Evolutionary conservation across 106 monocot species (phyloP), one percentile per base, ranked within the genome.

Genomic region (Xerophyta viscosa): DNA sequence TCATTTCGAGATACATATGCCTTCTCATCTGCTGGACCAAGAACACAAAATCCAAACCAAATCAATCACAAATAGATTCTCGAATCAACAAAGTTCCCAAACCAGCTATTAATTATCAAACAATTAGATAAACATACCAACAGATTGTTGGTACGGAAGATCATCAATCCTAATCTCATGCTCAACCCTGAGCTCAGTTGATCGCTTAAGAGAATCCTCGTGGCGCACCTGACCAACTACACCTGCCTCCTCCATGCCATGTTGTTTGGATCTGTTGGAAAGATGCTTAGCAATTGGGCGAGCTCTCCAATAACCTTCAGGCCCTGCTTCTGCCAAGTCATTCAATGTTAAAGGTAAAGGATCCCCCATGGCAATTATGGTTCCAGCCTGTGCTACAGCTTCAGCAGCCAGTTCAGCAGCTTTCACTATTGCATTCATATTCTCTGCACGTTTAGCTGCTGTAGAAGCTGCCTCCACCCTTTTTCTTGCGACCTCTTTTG

Each of bases 391-490:
- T 6, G 68, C 78, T 53, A 89, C 89, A 60, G 96, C 89, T 68
- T 82, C 85, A 44, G 96, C 96, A 52, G 77, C 89, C 50, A 98
- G 65, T 58, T 89, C 96, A 52, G 96, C 96, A 65, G 96, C 96
- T 79, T 71, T 89, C 25, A 98, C 53, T 17, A 98, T 74, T 12
- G 96, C 89, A 77, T 89, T 89, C 59, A 98, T 64, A 53, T 86
- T 98, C 54, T 98, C 78, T 18, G 89, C 89, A 33, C 79, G 72
- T 71, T 89, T 98, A 26, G 78, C 65, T 3, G 89, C 85, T 67
- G 86, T 81, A 60, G 89, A 82, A 44, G 81, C 71, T 24, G 72
- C 82, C 69, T 98, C 96, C 46, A 98, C 73, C 43, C 82, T 72
- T 56, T 70, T 74, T 66, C 73, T 71, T 26, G 77, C 55, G 63